phyloP scores from a whole-genome alignment of 495 filamentous ascomycete genomes.

The Penicillium tannophilum region DNA sequence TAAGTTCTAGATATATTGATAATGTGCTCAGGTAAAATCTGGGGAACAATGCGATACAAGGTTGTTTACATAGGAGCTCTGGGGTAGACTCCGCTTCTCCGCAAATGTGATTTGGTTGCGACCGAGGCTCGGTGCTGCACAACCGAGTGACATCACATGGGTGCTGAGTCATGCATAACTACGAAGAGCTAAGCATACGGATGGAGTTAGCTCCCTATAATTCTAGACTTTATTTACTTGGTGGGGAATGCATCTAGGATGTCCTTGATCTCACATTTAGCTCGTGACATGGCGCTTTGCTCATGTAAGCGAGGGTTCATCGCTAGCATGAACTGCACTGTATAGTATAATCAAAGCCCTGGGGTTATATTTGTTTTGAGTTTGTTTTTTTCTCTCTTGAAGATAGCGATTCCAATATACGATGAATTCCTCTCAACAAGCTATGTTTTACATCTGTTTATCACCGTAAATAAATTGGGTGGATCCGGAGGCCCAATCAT shows the following conservation, averaged over 20 bases:
- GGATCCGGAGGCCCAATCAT: neutral
- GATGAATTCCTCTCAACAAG: neutral
- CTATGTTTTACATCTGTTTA: neutral
- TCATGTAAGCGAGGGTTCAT: too few species aligned
- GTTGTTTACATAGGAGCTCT: slow-evolving; percentile 6
- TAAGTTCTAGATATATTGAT: neutral
- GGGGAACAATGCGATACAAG: neutral
- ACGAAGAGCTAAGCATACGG: neutral
- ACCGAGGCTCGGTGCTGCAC: slow-evolving; percentile 29
- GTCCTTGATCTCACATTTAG: too few species aligned
- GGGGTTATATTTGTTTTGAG: too few species aligned
- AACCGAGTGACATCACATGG: slow-evolving; percentile 12
- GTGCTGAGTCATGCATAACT: slow-evolving; percentile 2
- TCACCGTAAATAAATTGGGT: neutral
- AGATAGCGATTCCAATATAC: too few species aligned
- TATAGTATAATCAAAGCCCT: too few species aligned
- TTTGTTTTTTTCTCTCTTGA: too few species aligned
- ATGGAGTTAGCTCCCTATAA: neutral
- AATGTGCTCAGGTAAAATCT: neutral
- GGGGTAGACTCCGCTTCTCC: slow-evolving; percentile 16
- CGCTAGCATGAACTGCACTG: too few species aligned
- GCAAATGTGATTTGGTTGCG: slow-evolving; percentile 11
- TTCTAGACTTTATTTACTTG: too few species aligned
- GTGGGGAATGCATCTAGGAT: too few species aligned
- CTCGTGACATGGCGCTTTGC: too few species aligned